Base-by-base conservation (phyloP, 2,329 filamentous ascomycete species). In the Colletotrichum cereale region DNA sequence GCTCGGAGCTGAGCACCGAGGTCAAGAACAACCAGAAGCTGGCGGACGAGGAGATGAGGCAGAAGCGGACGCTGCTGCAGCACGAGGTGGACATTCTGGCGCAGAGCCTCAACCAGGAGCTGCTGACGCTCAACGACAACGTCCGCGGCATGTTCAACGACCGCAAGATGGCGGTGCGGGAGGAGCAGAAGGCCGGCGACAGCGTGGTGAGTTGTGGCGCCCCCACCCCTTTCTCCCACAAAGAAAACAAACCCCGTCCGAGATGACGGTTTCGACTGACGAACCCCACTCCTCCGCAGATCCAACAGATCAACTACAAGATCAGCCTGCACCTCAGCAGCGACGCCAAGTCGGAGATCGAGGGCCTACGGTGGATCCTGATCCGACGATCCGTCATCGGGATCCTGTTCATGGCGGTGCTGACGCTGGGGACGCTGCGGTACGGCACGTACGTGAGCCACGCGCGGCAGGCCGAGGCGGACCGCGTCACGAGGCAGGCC, bases 101-200 rank as follows among this genome's bases (percentile, higher is more conserved):
- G 66, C 96, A 98, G 84, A 89, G 91, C 58, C 85, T 98, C 70
- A 93, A 91, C 42, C 95, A 98, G 81, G 95, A 98, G 79, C 86
- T 95, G 34, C 83, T 91, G 66, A 92, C 89, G 42, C 84, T 98
- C 71, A 96, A 94, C 76, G 96, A 99, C 79, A 94, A 95, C 66
- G 87, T 98, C n/a, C 94, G 95, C 79, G 96, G 94, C 68, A 92
- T 98, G 87, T 98, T 98, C 80, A 96, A 98, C 78, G 96, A 99
- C 79, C 90, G 97, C 53, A 96, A 96, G 80, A 97, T 98, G 93
- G 89, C 90, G 2, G 95, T 97, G 2, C 86, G 95, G 66, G 93
- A 96, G 81, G 93, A 98, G 80, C 95, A 98, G 82, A 91, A 95
- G 78, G 87, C 87, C 8, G 92, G 93, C 78, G 96, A 98, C 79